Base-by-base conservation (phyloP, 2,329 filamentous ascomycete genomes). In the Alternaria incomplexa region DNA sequence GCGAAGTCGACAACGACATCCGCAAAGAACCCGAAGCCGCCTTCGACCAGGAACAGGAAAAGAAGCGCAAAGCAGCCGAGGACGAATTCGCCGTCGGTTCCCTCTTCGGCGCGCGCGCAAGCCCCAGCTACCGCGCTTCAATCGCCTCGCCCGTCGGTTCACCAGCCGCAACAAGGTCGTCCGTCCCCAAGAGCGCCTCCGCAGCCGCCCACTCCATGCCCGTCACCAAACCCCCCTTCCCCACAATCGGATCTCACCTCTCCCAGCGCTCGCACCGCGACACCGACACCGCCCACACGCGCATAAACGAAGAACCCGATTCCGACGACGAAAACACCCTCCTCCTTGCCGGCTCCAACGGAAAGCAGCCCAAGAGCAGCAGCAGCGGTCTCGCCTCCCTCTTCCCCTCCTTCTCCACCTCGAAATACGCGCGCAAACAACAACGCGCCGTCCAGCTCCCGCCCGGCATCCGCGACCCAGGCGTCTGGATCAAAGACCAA, bases 51-150 rank as follows among this genome's bases (percentile, higher is more conserved):
- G 94, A 98, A 79, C 93, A 97, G 78, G 90, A 95, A 79, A 89
- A 91, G 62, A 90, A 91, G 63, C 91, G 91, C 25, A 92, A 91
- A 77, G 89, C 89, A 47, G 93, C 92, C 1, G 93, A 96, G 74
- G 93, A 97, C 66, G 93, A 96, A 58, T 88, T 93, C 73, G 93
- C 92, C 0, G 93, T 98, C 1, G 96, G 96, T 48, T 97, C 92
- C 77, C 89, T 97, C 64, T 86, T 97, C 54, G 91, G 91, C 56
- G 71, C 78, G 1, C 71, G 70, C 43, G 74, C 73, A 57, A 81
- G 73, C 61, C 78, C 71, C 52, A 81, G 70, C 36, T 89, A 86
- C 59, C 78, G 68, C 30, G 84, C 86, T 4, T 85, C 86, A 12
- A 83, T 88, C 68, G 88, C 87, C 78, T 93, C 91, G 3, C 91